These are phyloP conservation scores for Ophiostoma novo-ulmi DNA, from an alignment of 2,329 filamentous ascomycete species.

Conservation along the genomic window DNA sequence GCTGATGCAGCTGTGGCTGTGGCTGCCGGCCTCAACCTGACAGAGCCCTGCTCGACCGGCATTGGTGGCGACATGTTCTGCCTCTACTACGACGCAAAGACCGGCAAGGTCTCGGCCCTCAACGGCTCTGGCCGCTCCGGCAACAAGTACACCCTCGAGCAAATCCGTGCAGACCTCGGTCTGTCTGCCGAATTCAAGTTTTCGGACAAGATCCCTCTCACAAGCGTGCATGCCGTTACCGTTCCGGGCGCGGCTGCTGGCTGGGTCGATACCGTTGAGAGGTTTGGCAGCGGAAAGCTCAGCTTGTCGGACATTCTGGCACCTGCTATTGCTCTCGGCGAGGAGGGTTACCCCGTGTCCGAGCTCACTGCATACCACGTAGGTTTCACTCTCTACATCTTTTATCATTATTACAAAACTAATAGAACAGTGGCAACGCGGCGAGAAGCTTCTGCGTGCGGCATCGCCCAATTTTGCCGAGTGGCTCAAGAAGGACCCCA, in stretches of 20 bases:
- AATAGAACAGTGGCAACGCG: constrained; percentile 59
- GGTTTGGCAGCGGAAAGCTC: constrained; percentile 83
- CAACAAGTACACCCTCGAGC: constrained; percentile 61
- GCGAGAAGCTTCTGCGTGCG: constrained; percentile 57
- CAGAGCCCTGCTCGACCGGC: constrained; percentile 86
- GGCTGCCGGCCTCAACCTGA: constrained; percentile 86
- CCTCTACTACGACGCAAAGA: constrained; percentile 80
- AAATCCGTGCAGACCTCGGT: constrained; percentile 63
- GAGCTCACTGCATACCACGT: constrained; percentile 61
- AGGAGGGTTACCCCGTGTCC: constrained; percentile 84
- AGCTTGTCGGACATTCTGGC: constrained; percentile 69
- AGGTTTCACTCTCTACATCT: neutral
- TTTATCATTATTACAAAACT: neutral
- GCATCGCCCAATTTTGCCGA: constrained; percentile 84
- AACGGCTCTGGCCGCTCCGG: constrained; percentile 91
- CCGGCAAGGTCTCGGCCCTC: constrained; percentile 73
- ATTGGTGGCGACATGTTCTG: constrained; percentile 98
- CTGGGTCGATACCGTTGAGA: constrained; percentile 84
- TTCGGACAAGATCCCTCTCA: constrained; percentile 49
- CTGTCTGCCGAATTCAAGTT: constrained; percentile 47
- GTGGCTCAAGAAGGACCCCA: constrained; percentile 74
- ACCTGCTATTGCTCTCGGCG: constrained; percentile 79
- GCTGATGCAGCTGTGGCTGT: constrained; percentile 96
- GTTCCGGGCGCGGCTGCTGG: constrained; percentile 87
- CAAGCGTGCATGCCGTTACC: constrained; percentile 74